phyloP scores from a whole-genome alignment of 2,329 filamentous ascomycete genomes.

The Pseudocercospora cruenta region DNA sequence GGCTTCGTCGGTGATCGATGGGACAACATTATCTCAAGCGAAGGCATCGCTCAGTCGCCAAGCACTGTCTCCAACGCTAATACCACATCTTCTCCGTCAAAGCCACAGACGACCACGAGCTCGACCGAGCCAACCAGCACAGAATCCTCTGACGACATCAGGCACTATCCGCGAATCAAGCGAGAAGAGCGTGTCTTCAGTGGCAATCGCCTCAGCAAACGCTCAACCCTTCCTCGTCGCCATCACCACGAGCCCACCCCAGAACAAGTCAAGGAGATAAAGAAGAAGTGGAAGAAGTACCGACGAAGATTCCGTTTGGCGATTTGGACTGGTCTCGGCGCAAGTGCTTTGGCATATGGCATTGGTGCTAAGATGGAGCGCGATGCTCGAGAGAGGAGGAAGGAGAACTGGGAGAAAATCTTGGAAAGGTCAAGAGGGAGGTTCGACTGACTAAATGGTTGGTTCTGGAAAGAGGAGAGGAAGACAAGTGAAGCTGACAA shows the following conservation, averaged over 20 bases:
- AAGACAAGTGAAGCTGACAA: not conserved
- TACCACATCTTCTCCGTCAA: not conserved
- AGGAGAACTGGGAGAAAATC: constrained; percentile 32
- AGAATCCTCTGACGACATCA: constrained; percentile 38
- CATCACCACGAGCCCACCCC: constrained; percentile 13
- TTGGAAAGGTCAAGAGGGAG: constrained; percentile 25
- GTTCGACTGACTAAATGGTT: constrained; percentile 6
- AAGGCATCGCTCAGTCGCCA: constrained; percentile 26
- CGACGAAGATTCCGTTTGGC: constrained; percentile 44
- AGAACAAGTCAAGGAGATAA: constrained; percentile 19
- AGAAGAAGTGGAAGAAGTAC: constrained; percentile 38
- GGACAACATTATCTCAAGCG: constrained; percentile 55
- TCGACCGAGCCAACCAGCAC: constrained; percentile 19
- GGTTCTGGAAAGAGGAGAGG: not conserved
- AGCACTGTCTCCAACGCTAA: constrained; percentile 18
- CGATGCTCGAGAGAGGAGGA: constrained; percentile 24
- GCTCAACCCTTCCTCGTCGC: constrained; percentile 35
- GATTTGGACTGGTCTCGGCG: constrained; percentile 58
- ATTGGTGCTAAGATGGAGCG: constrained; percentile 61
- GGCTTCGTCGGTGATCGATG: constrained; percentile 56
- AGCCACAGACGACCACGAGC: not conserved
- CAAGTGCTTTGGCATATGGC: constrained; percentile 61
- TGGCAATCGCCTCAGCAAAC: constrained; percentile 39
- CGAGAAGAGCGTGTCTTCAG: constrained; percentile 55
- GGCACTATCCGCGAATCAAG: constrained; percentile 50